phyloP scores from a whole-genome alignment of 2,329 filamentous ascomycete species.

The Neoarthrinium moseri region DNA sequence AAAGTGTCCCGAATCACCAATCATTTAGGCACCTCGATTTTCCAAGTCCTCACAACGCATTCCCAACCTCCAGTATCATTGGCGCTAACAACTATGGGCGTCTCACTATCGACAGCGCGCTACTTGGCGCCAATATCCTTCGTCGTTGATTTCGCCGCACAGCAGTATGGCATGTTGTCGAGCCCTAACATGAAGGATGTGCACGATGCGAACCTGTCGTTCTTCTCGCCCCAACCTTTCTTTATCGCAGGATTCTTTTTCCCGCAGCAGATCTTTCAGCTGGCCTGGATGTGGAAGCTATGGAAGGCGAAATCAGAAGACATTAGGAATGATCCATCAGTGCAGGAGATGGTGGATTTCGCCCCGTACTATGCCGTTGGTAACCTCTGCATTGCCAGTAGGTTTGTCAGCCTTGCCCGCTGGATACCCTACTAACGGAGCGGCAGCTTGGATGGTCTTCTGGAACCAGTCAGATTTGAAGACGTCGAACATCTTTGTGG shows the following conservation, averaged over 20 bases:
- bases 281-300: conserved; percentile 56
- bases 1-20: no score
- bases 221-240: conserved; percentile 57
- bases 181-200: conserved; percentile 59
- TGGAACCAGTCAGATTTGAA: conserved; percentile 54
- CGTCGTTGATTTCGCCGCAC: conserved; percentile 54
- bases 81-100: conserved; percentile 40
- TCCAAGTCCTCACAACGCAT: neutral
- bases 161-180: conserved; percentile 58
- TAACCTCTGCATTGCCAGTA: conserved; percentile 58
- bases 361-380: conserved; percentile 55
- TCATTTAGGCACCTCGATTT: neutral
- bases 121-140: conserved; percentile 55
- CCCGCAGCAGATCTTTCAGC: conserved; percentile 57
- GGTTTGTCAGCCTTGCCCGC: conserved; percentile 19
- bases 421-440: neutral
- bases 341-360: conserved; percentile 50
- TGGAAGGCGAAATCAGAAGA: conserved; percentile 44
- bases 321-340: conserved; percentile 35
- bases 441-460: conserved; percentile 57
- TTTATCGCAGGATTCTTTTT: conserved; percentile 62
- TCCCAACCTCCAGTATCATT: neutral
- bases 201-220: conserved; percentile 56
- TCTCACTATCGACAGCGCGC: conserved; percentile 51
- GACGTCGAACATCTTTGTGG: conserved; percentile 53